Evolutionary conservation across 116 monocot genomes (phyloP), one percentile per base, ranked within the genome.

Genomic region (Phalaenopsis hybrid): DNA sequence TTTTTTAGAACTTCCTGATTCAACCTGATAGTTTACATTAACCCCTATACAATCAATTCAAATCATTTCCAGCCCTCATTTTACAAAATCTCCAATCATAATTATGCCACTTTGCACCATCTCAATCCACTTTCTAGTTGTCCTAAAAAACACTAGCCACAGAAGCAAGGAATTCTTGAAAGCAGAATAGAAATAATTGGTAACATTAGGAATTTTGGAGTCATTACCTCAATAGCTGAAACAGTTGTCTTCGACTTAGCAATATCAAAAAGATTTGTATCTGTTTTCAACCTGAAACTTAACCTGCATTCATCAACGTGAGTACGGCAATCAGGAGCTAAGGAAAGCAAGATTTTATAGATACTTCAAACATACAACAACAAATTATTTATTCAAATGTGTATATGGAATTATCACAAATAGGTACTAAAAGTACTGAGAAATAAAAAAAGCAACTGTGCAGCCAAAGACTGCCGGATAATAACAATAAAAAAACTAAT

Each of bases 251-350:
- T 99, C 89, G 92, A 92, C 78, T 92, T 99, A 12, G 88, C 99
- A 85, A 99, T 93, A 57, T 95, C 99, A 89, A 99, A 99, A 78
- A 99, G 92, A 91, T 93, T 92, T 72, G 99, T 99, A 48, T 99
- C 93, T 43, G 89, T 90, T 84, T 93, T 99, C 44, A 95, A 83
- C 79, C 86, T 93, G 88, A 99, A 99, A 46, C 70, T 92, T 67
- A 99, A 88, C 78, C 97, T 97, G 97, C 87, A 89, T 15, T 48
- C 63, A 86, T 28, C 75, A 20, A 72, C n/a, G 11, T 50, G n/a
- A 43, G 51, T 44, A 77, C 4, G 10, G n/a, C 13, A 28, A 31
- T 77, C 50, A 51, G 25, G 10, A 12, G 77, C 77, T 77, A 52
- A 51, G 44, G 44, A 18, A 72, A 72, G 37, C 34, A 72, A 72